These are phyloP conservation scores for Fusarium luffae DNA, from an alignment of 2,329 filamentous ascomycete genomes.

Conservation along the genomic window DNA sequence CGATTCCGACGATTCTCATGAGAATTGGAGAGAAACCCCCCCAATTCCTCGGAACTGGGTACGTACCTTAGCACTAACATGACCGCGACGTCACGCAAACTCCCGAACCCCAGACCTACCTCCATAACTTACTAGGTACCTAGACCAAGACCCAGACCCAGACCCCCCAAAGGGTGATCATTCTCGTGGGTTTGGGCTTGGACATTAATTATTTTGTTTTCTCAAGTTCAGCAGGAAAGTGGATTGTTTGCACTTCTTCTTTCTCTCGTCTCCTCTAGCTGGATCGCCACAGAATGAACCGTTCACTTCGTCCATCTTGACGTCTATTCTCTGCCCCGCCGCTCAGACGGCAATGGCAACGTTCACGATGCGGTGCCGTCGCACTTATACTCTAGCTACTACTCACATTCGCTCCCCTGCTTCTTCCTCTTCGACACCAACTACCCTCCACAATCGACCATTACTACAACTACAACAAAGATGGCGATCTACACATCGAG, in stretches of 20 bases:
- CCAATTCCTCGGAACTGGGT: conserved; percentile 27
- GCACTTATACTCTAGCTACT: conserved; percentile 32
- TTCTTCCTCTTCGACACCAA: not conserved
- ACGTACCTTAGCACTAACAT: conserved; percentile 22
- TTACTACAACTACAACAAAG: conserved; percentile 30
- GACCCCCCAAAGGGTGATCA: conserved; percentile 35
- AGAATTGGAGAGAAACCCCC: conserved; percentile 3
- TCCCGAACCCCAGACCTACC: conserved; percentile 34
- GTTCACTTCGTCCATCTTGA: conserved; percentile 38
- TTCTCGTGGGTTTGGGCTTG: conserved; percentile 16
- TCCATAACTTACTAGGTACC: not conserved
- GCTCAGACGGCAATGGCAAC: conserved; percentile 48
- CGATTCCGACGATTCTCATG: conserved; percentile 27
- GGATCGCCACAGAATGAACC: conserved; percentile 34
- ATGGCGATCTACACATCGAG: conserved; percentile 49
- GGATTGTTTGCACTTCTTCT: not conserved
- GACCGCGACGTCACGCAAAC: conserved; percentile 41
- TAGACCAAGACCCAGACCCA: conserved; percentile 26
- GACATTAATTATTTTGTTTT: conserved; percentile 1
- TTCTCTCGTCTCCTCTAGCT: not conserved
- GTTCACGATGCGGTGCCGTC: conserved; percentile 44
- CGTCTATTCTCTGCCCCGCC: conserved; percentile 36
- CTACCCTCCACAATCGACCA: conserved; percentile 10
- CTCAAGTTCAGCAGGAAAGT: not conserved
- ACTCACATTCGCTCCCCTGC: conserved; percentile 9